These are phyloP conservation scores for Cladobotryum protrusum DNA, from an alignment of 2,329 filamentous ascomycete species.

Conservation along the genomic window DNA sequence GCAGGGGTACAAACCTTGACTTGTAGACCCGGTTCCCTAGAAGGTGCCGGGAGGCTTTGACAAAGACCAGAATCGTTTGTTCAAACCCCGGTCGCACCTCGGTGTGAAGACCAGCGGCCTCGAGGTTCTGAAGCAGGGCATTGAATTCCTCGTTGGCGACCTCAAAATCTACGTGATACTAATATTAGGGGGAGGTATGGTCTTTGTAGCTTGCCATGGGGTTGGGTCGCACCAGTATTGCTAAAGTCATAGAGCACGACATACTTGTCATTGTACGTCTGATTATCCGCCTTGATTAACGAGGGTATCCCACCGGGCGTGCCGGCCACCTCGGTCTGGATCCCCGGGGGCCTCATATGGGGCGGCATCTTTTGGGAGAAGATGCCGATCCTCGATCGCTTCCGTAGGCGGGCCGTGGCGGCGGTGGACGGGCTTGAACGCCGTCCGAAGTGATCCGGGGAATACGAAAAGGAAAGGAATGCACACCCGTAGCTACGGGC, in stretches of 20 bases:
- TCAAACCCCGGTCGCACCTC: slow-evolving; percentile 66
- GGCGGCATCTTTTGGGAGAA: neutral
- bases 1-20: slow-evolving; percentile 43
- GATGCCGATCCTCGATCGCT: neutral
- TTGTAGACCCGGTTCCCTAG: slow-evolving; percentile 62
- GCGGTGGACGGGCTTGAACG: neutral
- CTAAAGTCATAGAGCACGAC: slow-evolving; percentile 34
- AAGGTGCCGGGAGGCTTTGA: slow-evolving; percentile 56
- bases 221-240: slow-evolving; percentile 24
- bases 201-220: neutral
- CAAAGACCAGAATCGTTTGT: slow-evolving; percentile 61
- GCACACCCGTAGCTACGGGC: too few species aligned
- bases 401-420: neutral
- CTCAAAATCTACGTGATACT: slow-evolving; percentile 24
- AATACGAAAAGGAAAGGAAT: too few species aligned
- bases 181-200: neutral
- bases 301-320: neutral
- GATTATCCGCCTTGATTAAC: neutral
- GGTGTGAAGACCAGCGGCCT: slow-evolving; percentile 58
- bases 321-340: neutral
- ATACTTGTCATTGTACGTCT: slow-evolving; percentile 33
- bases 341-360: neutral
- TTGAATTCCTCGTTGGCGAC: slow-evolving; percentile 29
- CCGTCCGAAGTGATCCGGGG: neutral
- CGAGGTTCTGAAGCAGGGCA: slow-evolving; percentile 51